Evolutionary conservation across 176 grass and related monocot genomes (phyloP).

Genomic region (Oryza glumipatula): DNA sequence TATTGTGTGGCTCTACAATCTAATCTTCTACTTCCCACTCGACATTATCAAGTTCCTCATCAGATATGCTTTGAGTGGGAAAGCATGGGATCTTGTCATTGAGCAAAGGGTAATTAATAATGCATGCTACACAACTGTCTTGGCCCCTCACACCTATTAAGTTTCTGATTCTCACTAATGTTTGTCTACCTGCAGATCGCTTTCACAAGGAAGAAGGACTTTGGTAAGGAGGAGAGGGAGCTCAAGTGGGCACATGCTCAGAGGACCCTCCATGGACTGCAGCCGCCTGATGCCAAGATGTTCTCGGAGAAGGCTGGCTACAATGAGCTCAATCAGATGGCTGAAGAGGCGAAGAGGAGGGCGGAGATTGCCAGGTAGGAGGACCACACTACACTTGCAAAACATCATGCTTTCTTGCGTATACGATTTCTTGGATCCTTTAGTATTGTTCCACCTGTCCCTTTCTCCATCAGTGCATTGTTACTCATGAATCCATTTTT

Average conservation of each 20-base stretch:
- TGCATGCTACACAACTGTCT: background rate
- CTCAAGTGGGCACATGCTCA: constrained; percentile 90
- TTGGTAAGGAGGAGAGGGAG: constrained; percentile 74
- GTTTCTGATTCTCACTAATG: background rate
- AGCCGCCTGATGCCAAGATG: constrained; percentile 57
- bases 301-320: constrained; percentile 69
- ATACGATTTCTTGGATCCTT: background rate
- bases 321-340: constrained; percentile 75
- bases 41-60: constrained; percentile 87
- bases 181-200: constrained; percentile 55
- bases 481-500: constrained; percentile 16
- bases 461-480: constrained; percentile 13
- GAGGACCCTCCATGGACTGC: constrained; percentile 90
- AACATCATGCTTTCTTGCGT: background rate
- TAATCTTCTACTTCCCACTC: constrained; percentile 79
- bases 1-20: constrained; percentile 87
- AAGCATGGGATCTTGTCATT: constrained; percentile 89
- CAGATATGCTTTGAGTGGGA: constrained; percentile 80
- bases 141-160: background rate
- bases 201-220: constrained; percentile 91
- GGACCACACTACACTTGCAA: background rate
- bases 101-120: constrained; percentile 67
- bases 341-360: constrained; percentile 81
- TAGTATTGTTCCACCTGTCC: background rate
- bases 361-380: constrained; percentile 88